These are phyloP conservation scores for Candida koratica DNA, from an alignment of 805 yeast genomes.

Conservation along the genomic window DNA sequence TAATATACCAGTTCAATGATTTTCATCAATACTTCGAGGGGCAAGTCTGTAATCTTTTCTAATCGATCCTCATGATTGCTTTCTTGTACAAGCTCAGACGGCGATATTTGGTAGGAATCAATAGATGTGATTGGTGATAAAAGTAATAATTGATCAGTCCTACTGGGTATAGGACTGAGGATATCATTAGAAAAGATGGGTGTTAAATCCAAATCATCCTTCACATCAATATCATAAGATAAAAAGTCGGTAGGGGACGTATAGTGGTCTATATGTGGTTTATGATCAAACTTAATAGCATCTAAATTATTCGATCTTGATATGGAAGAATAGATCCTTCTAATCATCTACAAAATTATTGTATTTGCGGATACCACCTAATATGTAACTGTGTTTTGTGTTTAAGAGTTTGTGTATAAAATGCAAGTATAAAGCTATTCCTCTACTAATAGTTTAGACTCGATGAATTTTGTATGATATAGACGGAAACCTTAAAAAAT, in stretches of 20 bases:
- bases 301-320: slow-evolving; percentile 3
- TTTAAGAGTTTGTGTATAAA: too few relatives aligned
- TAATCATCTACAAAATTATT: too few relatives aligned
- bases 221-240: slow-evolving; percentile 1
- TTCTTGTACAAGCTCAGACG: slow-evolving; percentile 8
- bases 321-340: slow-evolving; percentile 8
- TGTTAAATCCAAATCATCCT: slow-evolving; percentile 4
- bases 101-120: slow-evolving; percentile 17
- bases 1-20: slow-evolving; percentile 56
- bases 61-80: slow-evolving; percentile 4
- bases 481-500: too few relatives aligned
- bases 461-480: too few relatives aligned
- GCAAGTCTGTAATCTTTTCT: slow-evolving; percentile 32
- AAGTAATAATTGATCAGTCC: background rate
- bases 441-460: too few relatives aligned
- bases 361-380: too few relatives aligned
- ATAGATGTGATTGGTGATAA: slow-evolving; percentile 28
- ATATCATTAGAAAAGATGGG: slow-evolving; percentile 4
- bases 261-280: background rate
- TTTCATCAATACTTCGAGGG: slow-evolving; percentile 53
- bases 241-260: background rate
- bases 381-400: too few relatives aligned
- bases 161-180: slow-evolving; percentile 8
- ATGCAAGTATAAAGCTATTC: too few relatives aligned
- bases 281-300: background rate